Conservation (phyloP, 139 green algal species). For the Ulvella scutata region DNA sequence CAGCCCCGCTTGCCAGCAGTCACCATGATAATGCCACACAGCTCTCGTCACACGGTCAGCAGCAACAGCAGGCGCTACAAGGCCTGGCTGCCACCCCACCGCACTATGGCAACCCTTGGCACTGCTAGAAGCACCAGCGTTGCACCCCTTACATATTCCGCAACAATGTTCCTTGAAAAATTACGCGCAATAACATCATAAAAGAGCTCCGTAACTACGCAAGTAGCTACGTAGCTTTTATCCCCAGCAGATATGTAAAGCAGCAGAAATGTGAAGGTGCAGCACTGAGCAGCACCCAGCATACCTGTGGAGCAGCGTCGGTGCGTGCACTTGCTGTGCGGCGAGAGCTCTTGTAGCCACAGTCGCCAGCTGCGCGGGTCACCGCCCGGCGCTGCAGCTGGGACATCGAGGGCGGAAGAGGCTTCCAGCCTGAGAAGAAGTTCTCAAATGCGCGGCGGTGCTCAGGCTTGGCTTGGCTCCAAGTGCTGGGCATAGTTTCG, state of each 20-base stretch:
- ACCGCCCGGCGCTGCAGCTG: neutral
- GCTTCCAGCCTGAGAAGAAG: conserved; percentile 2
- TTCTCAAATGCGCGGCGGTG: conserved; percentile 2
- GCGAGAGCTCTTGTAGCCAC: neutral
- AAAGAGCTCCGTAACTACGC: neutral
- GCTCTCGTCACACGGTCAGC: too few relatives aligned
- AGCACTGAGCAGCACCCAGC: neutral
- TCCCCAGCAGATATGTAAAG: neutral
- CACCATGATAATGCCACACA: too few relatives aligned
- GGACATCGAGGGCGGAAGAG: neutral
- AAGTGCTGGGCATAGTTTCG: neutral
- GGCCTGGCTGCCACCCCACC: too few relatives aligned
- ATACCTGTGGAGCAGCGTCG: neutral
- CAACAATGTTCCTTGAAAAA: too few relatives aligned
- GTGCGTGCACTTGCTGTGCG: neutral
- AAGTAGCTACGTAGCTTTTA: too few relatives aligned
- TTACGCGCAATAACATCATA: neutral
- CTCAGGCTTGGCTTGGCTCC: neutral
- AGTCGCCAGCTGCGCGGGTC: neutral
- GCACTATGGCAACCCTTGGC: too few relatives aligned
- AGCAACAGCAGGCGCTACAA: too few relatives aligned
- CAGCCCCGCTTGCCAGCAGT: too few relatives aligned
- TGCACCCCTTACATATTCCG: too few relatives aligned
- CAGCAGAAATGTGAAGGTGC: neutral
- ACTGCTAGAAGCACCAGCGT: too few relatives aligned